Conservation (phyloP, 192 early-diverging fungal genomes). For the Coemansia sp. region DNA sequence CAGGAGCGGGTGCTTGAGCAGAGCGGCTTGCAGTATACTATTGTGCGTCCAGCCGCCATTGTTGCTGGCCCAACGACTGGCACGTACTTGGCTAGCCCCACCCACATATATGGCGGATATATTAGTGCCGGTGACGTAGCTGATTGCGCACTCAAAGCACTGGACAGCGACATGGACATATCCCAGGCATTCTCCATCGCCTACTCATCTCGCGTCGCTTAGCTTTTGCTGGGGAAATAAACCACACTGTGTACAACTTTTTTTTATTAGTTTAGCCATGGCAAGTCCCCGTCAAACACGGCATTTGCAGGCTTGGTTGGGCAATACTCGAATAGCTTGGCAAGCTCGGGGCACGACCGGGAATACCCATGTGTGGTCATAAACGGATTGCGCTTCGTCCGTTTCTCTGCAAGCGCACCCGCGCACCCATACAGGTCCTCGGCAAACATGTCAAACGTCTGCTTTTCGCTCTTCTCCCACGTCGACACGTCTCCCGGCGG, state of each 20-base stretch:
- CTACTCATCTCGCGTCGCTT: conserved; percentile 39
- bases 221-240: no score
- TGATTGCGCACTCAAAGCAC: conserved; percentile 35
- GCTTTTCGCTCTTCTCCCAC: conserved; percentile 19
- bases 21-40: conserved; percentile 28
- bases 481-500: conserved; percentile 26
- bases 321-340: conserved; percentile 37
- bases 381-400: conserved; percentile 35
- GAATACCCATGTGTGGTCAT: conserved; percentile 32
- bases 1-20: conserved; percentile 26
- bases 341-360: conserved; percentile 47
- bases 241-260: no score
- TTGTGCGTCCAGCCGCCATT: conserved; percentile 25
- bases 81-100: conserved; percentile 34
- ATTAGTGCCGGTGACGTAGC: conserved; percentile 29
- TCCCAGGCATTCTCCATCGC: conserved; percentile 35
- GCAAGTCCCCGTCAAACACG: conserved; percentile 40
- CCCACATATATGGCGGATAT: conserved; percentile 38
- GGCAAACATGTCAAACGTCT: conserved; percentile 37
- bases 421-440: conserved; percentile 42
- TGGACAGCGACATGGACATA: conserved; percentile 39
- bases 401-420: conserved; percentile 37
- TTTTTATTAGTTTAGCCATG: conserved; percentile 34
- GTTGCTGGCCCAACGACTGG: conserved; percentile 19
- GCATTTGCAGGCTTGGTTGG: conserved; percentile 22